Evolutionary conservation across 805 yeast genomes (phyloP).

Genomic region (Nakazawaea populi): DNA sequence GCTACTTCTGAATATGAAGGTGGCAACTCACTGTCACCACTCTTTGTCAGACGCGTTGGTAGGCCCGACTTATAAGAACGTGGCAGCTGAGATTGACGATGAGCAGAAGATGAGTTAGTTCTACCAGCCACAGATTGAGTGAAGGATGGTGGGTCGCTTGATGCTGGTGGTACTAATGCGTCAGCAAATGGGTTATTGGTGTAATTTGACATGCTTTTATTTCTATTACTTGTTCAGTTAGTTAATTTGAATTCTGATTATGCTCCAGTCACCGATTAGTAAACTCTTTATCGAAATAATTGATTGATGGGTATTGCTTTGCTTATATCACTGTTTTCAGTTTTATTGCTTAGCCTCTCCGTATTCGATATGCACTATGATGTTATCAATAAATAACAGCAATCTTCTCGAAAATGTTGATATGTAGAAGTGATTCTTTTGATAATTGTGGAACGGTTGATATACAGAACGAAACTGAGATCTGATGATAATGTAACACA

Average conservation of each 20-base stretch:
- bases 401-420: background rate
- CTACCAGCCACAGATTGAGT: too few relatives aligned
- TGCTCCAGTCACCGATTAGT: too few relatives aligned
- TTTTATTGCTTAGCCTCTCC: background rate
- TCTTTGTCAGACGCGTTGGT: background rate
- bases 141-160: constrained; percentile 8
- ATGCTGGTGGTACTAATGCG: constrained; percentile 26
- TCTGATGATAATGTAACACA: too few relatives aligned
- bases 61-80: constrained; percentile 13
- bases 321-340: too few relatives aligned
- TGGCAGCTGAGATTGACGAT: constrained; percentile 14
- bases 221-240: background rate
- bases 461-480: too few relatives aligned
- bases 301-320: background rate
- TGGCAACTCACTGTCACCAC: constrained; percentile 25
- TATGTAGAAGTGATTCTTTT: too few relatives aligned
- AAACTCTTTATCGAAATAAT: too few relatives aligned
- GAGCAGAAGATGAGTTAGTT: constrained; percentile 20
- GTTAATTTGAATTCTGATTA: background rate
- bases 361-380: background rate
- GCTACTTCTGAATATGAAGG: constrained; percentile 72
- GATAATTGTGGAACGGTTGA: too few relatives aligned
- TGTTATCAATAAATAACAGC: background rate
- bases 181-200: constrained; percentile 52
- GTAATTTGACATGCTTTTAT: constrained; percentile 11